Percentiles rank a stretch among this genome's conserved stretches.
phyloP scores from a whole-genome alignment of 2,329 filamentous ascomycete genomes.

The Hymenoscyphus linearis region DNA sequence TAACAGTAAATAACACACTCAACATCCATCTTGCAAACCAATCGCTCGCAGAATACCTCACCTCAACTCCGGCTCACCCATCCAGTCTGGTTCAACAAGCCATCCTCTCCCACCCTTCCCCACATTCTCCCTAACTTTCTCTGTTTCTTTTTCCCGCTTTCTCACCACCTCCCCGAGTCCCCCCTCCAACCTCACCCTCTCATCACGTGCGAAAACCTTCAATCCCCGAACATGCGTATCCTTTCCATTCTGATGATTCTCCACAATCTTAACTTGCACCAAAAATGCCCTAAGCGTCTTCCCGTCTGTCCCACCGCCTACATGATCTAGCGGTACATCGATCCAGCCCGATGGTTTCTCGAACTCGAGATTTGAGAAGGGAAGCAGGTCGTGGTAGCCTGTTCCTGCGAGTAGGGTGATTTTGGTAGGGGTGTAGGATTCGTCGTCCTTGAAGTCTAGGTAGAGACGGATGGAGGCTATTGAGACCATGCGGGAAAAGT shows the following conservation, averaged over 20 bases:
- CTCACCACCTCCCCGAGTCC: slow-evolving; percentile 4
- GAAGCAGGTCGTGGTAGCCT: slow-evolving; percentile 83
- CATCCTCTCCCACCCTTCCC: slow-evolving; percentile 16
- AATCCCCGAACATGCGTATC: slow-evolving; percentile 95
- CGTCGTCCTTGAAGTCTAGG: slow-evolving; percentile 87
- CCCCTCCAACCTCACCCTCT: slow-evolving; percentile 21
- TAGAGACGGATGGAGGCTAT: slow-evolving; percentile 76
- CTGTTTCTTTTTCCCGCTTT: too few relatives aligned
- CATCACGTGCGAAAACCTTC: slow-evolving; percentile 64
- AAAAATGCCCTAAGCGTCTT: slow-evolving; percentile 83
- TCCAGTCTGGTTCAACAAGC: slow-evolving; percentile 30
- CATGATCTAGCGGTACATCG: slow-evolving; percentile 66
- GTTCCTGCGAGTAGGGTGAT: slow-evolving; percentile 87
- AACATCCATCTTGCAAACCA: slow-evolving; percentile 9
- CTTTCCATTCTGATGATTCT: slow-evolving; percentile 99
- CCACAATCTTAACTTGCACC: slow-evolving; percentile 82
- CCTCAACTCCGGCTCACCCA: slow-evolving; percentile 32
- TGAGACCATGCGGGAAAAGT: slow-evolving; percentile 77
- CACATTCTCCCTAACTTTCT: not conserved
- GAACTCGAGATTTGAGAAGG: slow-evolving; percentile 77
- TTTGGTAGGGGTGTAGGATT: slow-evolving; percentile 93
- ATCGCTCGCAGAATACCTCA: slow-evolving; percentile 18
- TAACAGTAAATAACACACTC: too few relatives aligned
- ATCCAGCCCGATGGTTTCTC: slow-evolving; percentile 84
- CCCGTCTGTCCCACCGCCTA: slow-evolving; percentile 53